Conservation (phyloP, 2,329 filamentous ascomycete genomes). For the Paraphaeosphaeria sporulosa region DNA sequence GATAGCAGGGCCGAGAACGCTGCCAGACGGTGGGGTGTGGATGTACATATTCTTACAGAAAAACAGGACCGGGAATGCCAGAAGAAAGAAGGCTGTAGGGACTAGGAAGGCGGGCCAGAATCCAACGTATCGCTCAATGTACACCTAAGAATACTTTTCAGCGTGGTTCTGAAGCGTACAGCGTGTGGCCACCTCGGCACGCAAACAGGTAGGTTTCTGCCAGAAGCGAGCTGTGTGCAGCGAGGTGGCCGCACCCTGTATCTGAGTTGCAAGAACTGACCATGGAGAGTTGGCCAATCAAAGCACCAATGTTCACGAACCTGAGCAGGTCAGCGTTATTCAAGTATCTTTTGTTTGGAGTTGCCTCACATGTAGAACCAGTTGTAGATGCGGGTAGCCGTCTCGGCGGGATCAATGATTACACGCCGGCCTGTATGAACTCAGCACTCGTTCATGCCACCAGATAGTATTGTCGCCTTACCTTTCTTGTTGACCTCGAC, state of each 20-base stretch:
- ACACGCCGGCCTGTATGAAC: conserved; percentile 51
- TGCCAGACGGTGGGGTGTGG: conserved; percentile 69
- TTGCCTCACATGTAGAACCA: conserved; percentile 41
- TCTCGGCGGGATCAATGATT: conserved; percentile 71
- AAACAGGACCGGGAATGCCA: conserved; percentile 66
- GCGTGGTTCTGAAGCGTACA: not conserved
- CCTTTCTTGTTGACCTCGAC: conserved; percentile 56
- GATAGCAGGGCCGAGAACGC: conserved; percentile 71
- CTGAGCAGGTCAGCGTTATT: not conserved
- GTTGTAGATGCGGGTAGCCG: conserved; percentile 73
- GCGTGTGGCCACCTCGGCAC: no score
- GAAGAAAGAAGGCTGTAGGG: conserved; percentile 69
- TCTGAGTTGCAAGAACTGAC: conserved; percentile 9
- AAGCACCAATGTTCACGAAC: conserved; percentile 49
- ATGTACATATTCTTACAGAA: conserved; percentile 68
- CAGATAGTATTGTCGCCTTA: conserved; percentile 38
- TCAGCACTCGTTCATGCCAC: not conserved
- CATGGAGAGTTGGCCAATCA: conserved; percentile 48
- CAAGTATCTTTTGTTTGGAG: not conserved
- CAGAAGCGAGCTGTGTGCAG: no score
- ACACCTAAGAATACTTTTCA: conserved; percentile 21
- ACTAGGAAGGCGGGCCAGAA: conserved; percentile 77
- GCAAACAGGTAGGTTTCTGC: no score
- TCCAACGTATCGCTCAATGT: conserved; percentile 61
- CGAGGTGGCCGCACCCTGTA: no score